Percentiles rank a stretch among this genome's conserved stretches.
Evolutionary conservation across 2,329 filamentous ascomycete species (phyloP).

Genomic region (Oidium heveae): DNA sequence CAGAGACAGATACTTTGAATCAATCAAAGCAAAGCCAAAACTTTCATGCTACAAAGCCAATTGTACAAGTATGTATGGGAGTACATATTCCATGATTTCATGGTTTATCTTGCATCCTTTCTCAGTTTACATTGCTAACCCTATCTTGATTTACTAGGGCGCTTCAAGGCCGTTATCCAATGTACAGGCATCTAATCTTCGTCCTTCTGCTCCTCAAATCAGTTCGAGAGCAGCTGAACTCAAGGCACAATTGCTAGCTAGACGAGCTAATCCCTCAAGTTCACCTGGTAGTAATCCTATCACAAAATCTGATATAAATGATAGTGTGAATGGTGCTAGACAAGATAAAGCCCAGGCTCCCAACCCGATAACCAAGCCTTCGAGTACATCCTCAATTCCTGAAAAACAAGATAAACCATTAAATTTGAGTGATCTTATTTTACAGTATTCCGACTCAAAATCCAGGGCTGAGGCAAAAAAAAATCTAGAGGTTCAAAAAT

Average conservation of each 20-base stretch:
- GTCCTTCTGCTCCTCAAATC: conserved; percentile 8
- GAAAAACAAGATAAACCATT: conserved; percentile 7
- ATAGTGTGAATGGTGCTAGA: conserved; percentile 1
- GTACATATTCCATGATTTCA: not conserved
- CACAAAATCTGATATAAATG: not conserved
- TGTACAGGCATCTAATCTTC: conserved; percentile 2
- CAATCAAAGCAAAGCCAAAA: conserved; percentile 8
- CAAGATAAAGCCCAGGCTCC: conserved; percentile 1
- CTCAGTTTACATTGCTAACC: not conserved
- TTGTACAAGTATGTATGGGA: conserved; percentile 8
- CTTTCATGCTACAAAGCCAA: conserved; percentile 3
- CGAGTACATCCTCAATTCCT: conserved; percentile 4
- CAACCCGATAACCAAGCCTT: conserved; percentile 6
- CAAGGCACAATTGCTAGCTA: conserved; percentile 12
- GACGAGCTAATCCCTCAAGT: conserved; percentile 6
- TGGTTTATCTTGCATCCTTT: not conserved
- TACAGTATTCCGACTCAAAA: conserved; percentile 8
- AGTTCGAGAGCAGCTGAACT: conserved; percentile 12
- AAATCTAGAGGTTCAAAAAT: conserved; percentile 3
- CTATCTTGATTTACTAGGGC: not conserved
- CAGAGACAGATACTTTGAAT: conserved; percentile 8
- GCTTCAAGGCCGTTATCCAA: not conserved
- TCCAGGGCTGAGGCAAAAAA: conserved; percentile 3
- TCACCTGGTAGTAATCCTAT: conserved; percentile 8
- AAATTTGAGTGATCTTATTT: conserved; percentile 10